These are phyloP conservation scores for Lentinula boryana DNA, from an alignment of 768 basidiomycete species.

Conservation along the genomic window DNA sequence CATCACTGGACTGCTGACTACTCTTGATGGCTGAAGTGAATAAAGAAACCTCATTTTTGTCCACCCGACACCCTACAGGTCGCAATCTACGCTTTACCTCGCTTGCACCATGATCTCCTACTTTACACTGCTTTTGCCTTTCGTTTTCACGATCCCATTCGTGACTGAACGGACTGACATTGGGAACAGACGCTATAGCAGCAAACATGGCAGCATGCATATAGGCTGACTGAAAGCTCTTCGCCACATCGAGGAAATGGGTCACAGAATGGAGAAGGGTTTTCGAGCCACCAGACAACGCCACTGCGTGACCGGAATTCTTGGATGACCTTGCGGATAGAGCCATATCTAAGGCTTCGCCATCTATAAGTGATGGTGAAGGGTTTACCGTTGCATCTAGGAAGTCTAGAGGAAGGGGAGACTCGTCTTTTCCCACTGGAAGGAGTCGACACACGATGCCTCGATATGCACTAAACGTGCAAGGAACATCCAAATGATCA, in stretches of 20 bases:
- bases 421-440: neutral
- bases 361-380: neutral
- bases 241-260: conserved; percentile 38
- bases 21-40: conserved; percentile 24
- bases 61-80: conserved; percentile 39
- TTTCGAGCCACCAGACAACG: neutral
- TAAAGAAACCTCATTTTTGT: conserved; percentile 32
- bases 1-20: neutral
- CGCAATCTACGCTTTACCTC: conserved; percentile 14
- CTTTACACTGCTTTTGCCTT: conserved; percentile 8
- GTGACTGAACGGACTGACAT: neutral
- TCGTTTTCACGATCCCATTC: conserved; percentile 2
- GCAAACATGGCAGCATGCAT: conserved; percentile 47
- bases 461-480: neutral
- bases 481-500: neutral
- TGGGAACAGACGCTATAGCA: conserved; percentile 25
- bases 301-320: neutral
- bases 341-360: neutral
- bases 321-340: neutral
- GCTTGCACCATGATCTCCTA: neutral
- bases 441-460: neutral
- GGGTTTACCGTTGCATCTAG: neutral
- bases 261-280: neutral
- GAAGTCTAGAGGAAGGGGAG: neutral
- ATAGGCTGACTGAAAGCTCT: conserved; percentile 53